Evolutionary conservation across 345 rosid species (phyloP), one percentile per base, ranked within the genome.

Genomic region (Dipteronia sinensis): DNA sequence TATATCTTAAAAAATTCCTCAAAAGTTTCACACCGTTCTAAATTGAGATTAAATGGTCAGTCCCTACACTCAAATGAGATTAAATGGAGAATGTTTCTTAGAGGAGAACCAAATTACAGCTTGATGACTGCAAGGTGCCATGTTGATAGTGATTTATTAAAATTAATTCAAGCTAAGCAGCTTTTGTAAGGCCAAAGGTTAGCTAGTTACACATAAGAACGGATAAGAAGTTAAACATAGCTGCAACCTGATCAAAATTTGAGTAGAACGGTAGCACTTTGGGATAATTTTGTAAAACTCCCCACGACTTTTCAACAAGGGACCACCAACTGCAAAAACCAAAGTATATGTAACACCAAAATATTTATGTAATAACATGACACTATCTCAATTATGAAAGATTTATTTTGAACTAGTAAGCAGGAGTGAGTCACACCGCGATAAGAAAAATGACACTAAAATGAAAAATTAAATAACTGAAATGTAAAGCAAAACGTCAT

Each of bases 291-390:
- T 88, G 91, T 17, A 81, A 80, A 69, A 81, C 72, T 74, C 94
- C 92, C 97, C 95, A 90, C 38, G 98, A 93, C 68, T 93, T 90
- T 85, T 93, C 94, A 10, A 94, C 86, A 65, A 89, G 94, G 63
- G 79, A 80, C 98, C 97, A 93, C 98, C 98, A 91, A 77, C 94
- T 93, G 82, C 81, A 82, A 74, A 78, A 71, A n/a, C 29, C 44
- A 67, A 62, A 29, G 66, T 22, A 23, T 23, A 10, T 13, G 1
- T 51, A 8, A 13, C 47, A 17, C 31, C 20, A 31, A 83, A 73
- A 11, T 15, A 38, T 12, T 58, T 16, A 9, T 42, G 46, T 3
- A 73, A 55, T 20, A 17, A 34, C 15, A 66, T 10, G 34, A 51
- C 58, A 34, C 53, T 34, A 74, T 47, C 70, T 64, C 69, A 65